Evolutionary conservation across 176 grass and related monocot species (phyloP).

Genomic region (Cenchrus fungigraminus): DNA sequence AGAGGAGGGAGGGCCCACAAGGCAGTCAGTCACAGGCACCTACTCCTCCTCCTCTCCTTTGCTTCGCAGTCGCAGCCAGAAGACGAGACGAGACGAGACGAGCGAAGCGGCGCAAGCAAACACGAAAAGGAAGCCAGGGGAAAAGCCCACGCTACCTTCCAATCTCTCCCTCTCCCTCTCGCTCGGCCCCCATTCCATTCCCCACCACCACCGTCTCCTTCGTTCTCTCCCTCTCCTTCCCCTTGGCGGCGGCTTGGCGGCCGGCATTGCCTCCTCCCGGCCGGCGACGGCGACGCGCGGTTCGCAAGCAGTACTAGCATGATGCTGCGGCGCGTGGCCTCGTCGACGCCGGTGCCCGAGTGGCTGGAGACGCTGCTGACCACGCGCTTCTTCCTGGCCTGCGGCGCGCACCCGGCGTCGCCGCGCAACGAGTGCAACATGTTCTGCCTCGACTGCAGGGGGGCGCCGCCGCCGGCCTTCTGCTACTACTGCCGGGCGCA

Average conservation of each 20-base stretch:
- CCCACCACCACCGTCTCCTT: background rate
- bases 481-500: constrained; percentile 81
- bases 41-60: background rate
- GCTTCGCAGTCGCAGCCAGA: background rate
- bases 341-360: constrained; percentile 46
- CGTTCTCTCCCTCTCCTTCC: background rate
- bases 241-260: background rate
- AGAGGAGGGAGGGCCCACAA: too few species aligned
- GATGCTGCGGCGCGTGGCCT: constrained; percentile 67
- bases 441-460: constrained; percentile 80
- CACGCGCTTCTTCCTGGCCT: constrained; percentile 70
- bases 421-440: constrained; percentile 83
- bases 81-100: background rate
- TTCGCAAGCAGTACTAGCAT: background rate
- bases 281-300: too few species aligned
- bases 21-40: background rate
- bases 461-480: constrained; percentile 54
- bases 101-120: background rate
- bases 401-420: constrained; percentile 57
- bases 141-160: constrained; percentile 45
- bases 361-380: constrained; percentile 74
- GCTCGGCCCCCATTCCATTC: background rate
- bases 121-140: constrained; percentile 4
- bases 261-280: background rate
- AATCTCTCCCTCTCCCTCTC: background rate